Evolutionary conservation across 1,284 basidiomycete genomes (phyloP).

Genomic region (Rhodotorula sp.): DNA sequence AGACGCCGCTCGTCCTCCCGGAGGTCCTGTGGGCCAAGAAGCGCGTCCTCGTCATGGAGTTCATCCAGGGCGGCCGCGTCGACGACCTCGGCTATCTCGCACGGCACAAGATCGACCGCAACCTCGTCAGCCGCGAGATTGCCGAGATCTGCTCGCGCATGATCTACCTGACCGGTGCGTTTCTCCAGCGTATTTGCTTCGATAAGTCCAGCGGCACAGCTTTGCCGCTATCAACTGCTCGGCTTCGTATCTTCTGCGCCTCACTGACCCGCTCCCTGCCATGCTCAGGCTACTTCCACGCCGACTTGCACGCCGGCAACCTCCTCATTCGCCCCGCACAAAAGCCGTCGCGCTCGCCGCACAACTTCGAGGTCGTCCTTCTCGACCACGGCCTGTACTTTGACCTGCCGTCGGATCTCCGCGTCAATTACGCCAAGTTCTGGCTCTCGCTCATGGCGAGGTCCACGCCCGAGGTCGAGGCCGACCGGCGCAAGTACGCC

Average conservation of each 20-base stretch:
- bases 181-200: no score
- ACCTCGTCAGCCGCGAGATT: conserved; percentile 45
- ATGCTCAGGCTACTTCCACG: conserved; percentile 53
- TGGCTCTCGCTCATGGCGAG: conserved; percentile 83
- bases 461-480: conserved; percentile 64
- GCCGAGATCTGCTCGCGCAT: conserved; percentile 81
- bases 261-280: no score
- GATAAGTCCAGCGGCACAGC: no score
- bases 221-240: no score
- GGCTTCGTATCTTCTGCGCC: no score
- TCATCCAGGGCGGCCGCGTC: conserved; percentile 77
- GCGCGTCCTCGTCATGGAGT: conserved; percentile 93
- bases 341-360: conserved; percentile 67
- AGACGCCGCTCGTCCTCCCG: conserved; percentile 85
- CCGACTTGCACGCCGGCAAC: conserved; percentile 67
- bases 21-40: conserved; percentile 79
- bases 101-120: conserved; percentile 83
- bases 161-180: conserved; percentile 95
- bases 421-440: conserved; percentile 64
- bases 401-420: conserved; percentile 73
- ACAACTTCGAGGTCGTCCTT: conserved; percentile 91
- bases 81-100: conserved; percentile 87
- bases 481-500: conserved; percentile 78
- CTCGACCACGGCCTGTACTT: conserved; percentile 93
- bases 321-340: conserved; percentile 80